phyloP scores from a whole-genome alignment of 768 basidiomycete genomes.

The Lentinula detonsa region DNA sequence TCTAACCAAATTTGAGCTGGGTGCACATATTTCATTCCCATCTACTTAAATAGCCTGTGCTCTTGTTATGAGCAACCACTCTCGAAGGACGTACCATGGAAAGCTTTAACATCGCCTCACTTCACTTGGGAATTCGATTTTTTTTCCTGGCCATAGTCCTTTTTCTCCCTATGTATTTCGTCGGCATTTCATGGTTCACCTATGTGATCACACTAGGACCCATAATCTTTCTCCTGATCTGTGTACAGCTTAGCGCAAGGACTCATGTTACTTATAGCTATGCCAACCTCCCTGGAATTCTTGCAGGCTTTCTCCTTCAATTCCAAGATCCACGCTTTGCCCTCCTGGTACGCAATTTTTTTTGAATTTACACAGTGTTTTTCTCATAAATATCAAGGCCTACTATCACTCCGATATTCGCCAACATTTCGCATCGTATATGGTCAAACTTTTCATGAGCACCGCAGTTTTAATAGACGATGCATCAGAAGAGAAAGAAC shows the following conservation, averaged over 20 bases:
- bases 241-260: background rate
- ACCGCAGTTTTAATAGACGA: background rate
- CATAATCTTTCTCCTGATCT: background rate
- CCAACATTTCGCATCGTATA: too few relatives aligned
- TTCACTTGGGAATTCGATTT: background rate
- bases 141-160: background rate
- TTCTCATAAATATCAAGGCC: too few relatives aligned
- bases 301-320: background rate
- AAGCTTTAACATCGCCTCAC: background rate
- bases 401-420: too few relatives aligned
- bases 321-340: background rate
- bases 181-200: background rate
- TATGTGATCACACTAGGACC: too few relatives aligned
- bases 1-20: too few relatives aligned
- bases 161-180: background rate
- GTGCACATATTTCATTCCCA: too few relatives aligned
- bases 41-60: too few relatives aligned
- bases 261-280: background rate
- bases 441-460: too few relatives aligned
- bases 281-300: background rate
- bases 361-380: too few relatives aligned
- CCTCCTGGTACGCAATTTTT: background rate
- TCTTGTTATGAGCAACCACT: too few relatives aligned
- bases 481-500: constrained; percentile 12
- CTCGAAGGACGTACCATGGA: background rate